Percentiles rank a stretch among this genome's conserved stretches.
These are phyloP conservation scores for Fagopyrum esculentum DNA, from an alignment of 148 eudicot genomes.

Conservation along the genomic window DNA sequence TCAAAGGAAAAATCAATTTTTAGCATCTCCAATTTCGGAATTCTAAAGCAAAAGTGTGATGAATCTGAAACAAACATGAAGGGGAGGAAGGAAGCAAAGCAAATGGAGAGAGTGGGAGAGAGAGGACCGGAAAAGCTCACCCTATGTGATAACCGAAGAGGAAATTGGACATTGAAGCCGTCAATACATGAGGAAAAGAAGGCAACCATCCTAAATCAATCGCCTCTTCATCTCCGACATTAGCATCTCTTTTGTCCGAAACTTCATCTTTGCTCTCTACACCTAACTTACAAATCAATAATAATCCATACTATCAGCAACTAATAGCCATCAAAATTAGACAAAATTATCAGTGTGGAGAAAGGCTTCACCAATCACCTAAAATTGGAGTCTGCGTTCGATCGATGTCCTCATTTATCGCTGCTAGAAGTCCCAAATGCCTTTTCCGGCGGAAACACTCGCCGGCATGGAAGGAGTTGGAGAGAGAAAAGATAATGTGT, in stretches of 20 bases:
- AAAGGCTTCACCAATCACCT: not conserved
- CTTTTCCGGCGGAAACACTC: not conserved
- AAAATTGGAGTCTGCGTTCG: not conserved
- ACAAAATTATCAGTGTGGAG: not conserved
- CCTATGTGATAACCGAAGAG: constrained; percentile 85
- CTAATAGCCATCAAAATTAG: not conserved
- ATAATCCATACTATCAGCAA: not conserved
- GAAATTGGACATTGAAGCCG: constrained; percentile 79
- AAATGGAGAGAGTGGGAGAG: too few species aligned
- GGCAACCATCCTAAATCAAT: constrained; percentile 68
- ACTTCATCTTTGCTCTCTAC: constrained; percentile 27
- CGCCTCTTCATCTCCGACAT: constrained; percentile 8
- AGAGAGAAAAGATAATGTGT: not conserved
- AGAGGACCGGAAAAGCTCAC: constrained; percentile 23
- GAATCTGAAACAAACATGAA: not conserved
- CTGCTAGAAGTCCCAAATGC: not conserved
- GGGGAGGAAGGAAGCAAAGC: too few species aligned
- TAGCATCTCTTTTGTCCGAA: constrained; percentile 19
- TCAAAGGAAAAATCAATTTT: not conserved
- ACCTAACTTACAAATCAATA: constrained; percentile 1
- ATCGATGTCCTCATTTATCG: constrained; percentile 5
- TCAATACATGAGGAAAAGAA: constrained; percentile 57
- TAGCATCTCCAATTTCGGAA: not conserved
- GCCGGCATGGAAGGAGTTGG: not conserved
- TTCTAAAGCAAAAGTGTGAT: not conserved